Conservation (phyloP, 345 rosid species). For the Acer campestre region DNA sequence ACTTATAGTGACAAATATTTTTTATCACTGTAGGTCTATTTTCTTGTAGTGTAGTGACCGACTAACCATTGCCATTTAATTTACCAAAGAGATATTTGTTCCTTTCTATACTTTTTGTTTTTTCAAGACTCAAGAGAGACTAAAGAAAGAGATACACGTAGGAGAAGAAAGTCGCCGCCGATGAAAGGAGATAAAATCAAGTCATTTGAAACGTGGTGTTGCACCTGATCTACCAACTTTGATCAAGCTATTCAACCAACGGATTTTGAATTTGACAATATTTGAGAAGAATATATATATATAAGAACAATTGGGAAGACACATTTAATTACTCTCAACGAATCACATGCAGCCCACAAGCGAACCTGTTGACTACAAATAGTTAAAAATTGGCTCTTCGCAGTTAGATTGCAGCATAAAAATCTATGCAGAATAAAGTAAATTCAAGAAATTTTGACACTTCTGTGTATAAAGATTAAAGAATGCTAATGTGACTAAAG, state of each 20-base stretch:
- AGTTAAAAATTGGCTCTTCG: not conserved
- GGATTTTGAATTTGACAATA: not conserved
- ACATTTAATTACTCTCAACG: not conserved
- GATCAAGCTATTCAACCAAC: not conserved
- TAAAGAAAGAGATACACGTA: no score
- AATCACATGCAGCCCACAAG: not conserved
- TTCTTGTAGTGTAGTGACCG: no score
- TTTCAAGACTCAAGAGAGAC: no score
- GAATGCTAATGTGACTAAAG: no score
- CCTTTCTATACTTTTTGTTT: not conserved
- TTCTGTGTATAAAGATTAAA: no score
- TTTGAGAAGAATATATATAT: not conserved
- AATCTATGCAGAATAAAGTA: not conserved
- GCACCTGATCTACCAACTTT: no score
- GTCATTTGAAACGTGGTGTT: not conserved
- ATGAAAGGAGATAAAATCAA: no score
- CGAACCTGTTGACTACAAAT: not conserved
- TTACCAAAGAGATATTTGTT: not conserved
- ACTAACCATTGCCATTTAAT: not conserved
- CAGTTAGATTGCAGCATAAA: not conserved
- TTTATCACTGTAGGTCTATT: no score
- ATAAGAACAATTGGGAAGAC: not conserved
- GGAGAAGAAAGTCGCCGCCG: no score
- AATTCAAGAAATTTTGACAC: no score
- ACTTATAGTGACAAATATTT: no score